Conservation (phyloP, 306 rosid genomes). For the Arachis stenosperma region DNA sequence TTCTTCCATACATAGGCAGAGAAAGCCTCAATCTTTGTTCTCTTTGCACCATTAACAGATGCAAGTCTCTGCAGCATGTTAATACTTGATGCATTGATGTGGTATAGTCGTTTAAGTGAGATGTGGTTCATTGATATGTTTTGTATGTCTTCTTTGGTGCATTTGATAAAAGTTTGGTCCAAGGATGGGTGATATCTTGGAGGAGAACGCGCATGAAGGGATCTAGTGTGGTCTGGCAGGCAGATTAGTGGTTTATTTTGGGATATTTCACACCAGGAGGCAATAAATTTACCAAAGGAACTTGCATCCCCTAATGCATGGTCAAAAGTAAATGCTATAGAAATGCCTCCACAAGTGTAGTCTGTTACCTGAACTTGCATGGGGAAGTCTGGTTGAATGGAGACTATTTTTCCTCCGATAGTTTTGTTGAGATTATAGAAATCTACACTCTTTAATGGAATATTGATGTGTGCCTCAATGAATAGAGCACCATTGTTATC, state of each 20-base stretch:
- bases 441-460: conserved; percentile 51
- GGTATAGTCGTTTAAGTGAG: conserved; percentile 66
- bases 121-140: conserved; percentile 58
- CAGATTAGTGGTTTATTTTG: conserved; percentile 54
- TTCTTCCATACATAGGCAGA: conserved; percentile 81
- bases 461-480: conserved; percentile 58
- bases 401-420: conserved; percentile 57
- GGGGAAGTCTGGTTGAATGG: conserved; percentile 51
- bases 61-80: conserved; percentile 64
- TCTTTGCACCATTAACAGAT: conserved; percentile 47
- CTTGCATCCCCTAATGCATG: conserved; percentile 89
- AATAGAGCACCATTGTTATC: conserved; percentile 72
- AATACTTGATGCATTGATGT: conserved; percentile 56
- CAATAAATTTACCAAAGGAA: conserved; percentile 73
- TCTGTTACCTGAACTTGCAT: conserved; percentile 74
- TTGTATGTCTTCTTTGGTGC: conserved; percentile 74
- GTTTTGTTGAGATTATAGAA: conserved; percentile 68
- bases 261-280: conserved; percentile 74
- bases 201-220: conserved; percentile 65
- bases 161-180: conserved; percentile 64
- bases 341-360: conserved; percentile 70
- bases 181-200: conserved; percentile 63
- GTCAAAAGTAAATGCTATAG: conserved; percentile 80
- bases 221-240: conserved; percentile 62
- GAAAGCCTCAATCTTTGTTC: conserved; percentile 85